A percentile compares a stretch with the other conserved stretches of the same genome.
phyloP scores from a whole-genome alignment of 495 filamentous ascomycete genomes.

The Hyaloscypha hepaticicola region DNA sequence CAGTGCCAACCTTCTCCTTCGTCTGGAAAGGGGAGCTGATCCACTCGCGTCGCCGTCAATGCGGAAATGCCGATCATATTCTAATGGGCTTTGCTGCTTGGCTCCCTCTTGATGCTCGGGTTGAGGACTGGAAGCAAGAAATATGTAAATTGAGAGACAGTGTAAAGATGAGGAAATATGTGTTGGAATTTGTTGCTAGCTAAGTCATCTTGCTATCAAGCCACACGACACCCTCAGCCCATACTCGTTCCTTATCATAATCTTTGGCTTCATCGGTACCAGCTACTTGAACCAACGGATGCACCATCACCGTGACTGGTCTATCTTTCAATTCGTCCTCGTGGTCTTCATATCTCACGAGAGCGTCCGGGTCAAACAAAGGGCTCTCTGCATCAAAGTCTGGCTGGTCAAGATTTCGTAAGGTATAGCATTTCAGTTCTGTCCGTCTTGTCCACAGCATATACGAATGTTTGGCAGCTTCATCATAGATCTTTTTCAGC shows the following conservation, averaged over 20 bases:
- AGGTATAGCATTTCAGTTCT: slow-evolving; percentile 1
- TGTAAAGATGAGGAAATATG: too few relatives aligned
- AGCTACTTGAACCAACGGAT: slow-evolving; percentile 15
- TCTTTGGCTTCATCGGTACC: slow-evolving; percentile 19
- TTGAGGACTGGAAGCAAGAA: too few relatives aligned
- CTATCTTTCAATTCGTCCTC: slow-evolving; percentile 15
- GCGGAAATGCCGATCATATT: too few relatives aligned
- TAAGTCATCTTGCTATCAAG: slow-evolving; percentile 24
- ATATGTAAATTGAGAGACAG: too few relatives aligned
- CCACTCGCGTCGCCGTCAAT: too few relatives aligned
- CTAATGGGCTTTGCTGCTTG: too few relatives aligned
- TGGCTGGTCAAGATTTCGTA: slow-evolving; percentile 4
- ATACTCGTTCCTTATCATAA: slow-evolving; percentile 9
- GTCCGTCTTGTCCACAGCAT: slow-evolving; percentile 15
- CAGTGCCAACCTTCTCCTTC: too few relatives aligned
- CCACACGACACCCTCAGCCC: slow-evolving; percentile 19
- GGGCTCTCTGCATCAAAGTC: slow-evolving; percentile 7
- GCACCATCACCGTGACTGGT: slow-evolving; percentile 11
- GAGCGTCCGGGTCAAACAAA: neutral
- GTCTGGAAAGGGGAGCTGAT: too few relatives aligned
- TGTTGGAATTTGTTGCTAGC: too few relatives aligned
- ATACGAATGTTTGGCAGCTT: slow-evolving; percentile 15
- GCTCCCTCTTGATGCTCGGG: too few relatives aligned
- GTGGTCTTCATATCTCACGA: slow-evolving; percentile 10
- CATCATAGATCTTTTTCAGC: neutral